Percentiles rank a stretch among this genome's conserved stretches.
phyloP scores from a whole-genome alignment of 116 monocot species.

The Phalaenopsis hybrid region DNA sequence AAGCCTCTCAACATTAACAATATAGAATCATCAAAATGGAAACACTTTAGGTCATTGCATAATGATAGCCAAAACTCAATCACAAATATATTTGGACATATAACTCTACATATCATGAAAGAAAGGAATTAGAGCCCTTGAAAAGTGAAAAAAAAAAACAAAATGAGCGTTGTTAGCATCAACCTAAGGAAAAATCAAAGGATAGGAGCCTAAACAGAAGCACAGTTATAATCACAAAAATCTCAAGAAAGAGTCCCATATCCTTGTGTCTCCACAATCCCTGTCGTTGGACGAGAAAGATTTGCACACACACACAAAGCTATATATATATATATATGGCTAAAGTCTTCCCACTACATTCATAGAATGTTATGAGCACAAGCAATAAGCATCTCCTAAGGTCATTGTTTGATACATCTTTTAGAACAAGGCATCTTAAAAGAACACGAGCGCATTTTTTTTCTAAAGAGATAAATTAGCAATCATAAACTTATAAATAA shows the following conservation, averaged over 20 bases:
- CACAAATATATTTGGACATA: not conserved
- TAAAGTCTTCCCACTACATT: too few relatives aligned
- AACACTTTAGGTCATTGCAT: not conserved
- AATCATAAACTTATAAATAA: too few relatives aligned
- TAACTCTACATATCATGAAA: not conserved
- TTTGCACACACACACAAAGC: too few relatives aligned
- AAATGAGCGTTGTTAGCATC: not conserved
- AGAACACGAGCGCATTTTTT: too few relatives aligned
- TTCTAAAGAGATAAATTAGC: too few relatives aligned
- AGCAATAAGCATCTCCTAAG: too few relatives aligned
- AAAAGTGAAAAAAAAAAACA: not conserved
- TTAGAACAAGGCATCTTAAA: too few relatives aligned
- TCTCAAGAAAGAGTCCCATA: too few relatives aligned
- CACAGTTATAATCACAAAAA: not conserved
- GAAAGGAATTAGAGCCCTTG: not conserved
- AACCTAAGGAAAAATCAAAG: not conserved
- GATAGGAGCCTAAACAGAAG: not conserved
- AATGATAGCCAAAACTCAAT: not conserved
- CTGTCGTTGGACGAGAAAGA: not conserved
- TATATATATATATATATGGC: too few relatives aligned
- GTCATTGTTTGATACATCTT: too few relatives aligned
- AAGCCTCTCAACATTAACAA: not conserved
- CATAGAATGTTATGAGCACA: too few relatives aligned
- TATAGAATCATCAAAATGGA: not conserved
- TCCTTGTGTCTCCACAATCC: not conserved